Conservation (phyloP, 2,329 filamentous ascomycete species). For the Parascedosporium putredinis region DNA sequence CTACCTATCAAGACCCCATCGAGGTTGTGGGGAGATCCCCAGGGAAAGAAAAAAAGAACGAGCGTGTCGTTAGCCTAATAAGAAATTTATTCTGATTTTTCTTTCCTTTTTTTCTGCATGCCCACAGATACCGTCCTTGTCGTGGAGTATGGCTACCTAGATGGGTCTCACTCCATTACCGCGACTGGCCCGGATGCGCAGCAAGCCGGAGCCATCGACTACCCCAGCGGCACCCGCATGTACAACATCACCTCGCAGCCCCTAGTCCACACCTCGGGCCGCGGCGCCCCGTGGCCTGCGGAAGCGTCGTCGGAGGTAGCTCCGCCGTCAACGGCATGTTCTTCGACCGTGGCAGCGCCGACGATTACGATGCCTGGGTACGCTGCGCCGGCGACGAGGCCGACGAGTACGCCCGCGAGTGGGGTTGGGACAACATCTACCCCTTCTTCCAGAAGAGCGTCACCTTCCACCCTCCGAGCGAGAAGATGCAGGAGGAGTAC, state of each 20-base stretch:
- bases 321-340: slow-evolving; percentile 13
- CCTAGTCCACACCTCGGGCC: slow-evolving; percentile 13
- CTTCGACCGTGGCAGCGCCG: slow-evolving; percentile 10
- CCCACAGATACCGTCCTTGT: slow-evolving; percentile 14
- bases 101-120: too few species aligned
- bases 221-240: slow-evolving; percentile 14
- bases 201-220: neutral
- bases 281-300: slow-evolving; percentile 9
- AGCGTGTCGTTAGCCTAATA: too few species aligned
- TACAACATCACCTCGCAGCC: slow-evolving; percentile 18
- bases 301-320: slow-evolving; percentile 11
- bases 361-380: slow-evolving; percentile 14
- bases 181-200: slow-evolving; percentile 8
- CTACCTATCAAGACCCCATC: too few species aligned
- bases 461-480: slow-evolving; percentile 13
- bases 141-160: slow-evolving; percentile 15
- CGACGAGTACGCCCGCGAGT: slow-evolving; percentile 3
- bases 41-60: too few species aligned
- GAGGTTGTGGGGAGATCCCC: too few species aligned
- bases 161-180: slow-evolving; percentile 9
- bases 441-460: slow-evolving; percentile 13
- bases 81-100: neutral
- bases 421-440: slow-evolving; percentile 9
- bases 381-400: slow-evolving; percentile 10
- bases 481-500: slow-evolving; percentile 13